Conservation (phyloP, 2,329 filamentous ascomycete genomes). For the Alternaria tenuissima region DNA sequence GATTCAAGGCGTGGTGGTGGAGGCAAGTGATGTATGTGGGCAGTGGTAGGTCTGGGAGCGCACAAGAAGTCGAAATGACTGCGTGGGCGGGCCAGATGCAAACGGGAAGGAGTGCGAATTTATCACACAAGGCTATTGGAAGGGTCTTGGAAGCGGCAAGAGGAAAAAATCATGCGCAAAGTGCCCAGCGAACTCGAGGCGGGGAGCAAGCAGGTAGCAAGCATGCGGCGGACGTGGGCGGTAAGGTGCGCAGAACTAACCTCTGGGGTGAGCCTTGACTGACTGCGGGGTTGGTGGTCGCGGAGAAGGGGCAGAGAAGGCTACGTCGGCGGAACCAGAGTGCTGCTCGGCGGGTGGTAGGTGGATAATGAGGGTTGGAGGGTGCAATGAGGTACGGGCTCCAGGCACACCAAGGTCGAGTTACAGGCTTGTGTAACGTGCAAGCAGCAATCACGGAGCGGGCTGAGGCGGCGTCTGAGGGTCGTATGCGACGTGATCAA, state of each 20-base stretch:
- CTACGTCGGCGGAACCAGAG: slow-evolving; percentile 12
- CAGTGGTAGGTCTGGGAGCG: slow-evolving; percentile 1
- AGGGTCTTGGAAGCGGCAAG: slow-evolving; percentile 6
- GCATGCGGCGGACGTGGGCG: slow-evolving; percentile 21
- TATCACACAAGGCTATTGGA: slow-evolving; percentile 6
- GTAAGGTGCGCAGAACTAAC: slow-evolving; percentile 35
- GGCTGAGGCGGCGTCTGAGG: slow-evolving; percentile 39
- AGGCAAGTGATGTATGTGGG: slow-evolving; percentile 7
- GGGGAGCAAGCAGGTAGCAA: slow-evolving; percentile 21
- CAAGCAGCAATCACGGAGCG: slow-evolving; percentile 29
- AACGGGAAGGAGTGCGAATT: slow-evolving; percentile 6
- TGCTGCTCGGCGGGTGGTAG: slow-evolving; percentile 19
- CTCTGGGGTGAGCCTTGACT: slow-evolving; percentile 27
- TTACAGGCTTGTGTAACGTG: slow-evolving; percentile 17
- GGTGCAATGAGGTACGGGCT: slow-evolving; percentile 26
- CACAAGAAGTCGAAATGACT: slow-evolving; percentile 9
- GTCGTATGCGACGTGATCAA: slow-evolving; percentile 31
- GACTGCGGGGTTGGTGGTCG: slow-evolving; percentile 18
- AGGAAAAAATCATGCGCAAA: slow-evolving; percentile 13
- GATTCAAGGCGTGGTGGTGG: slow-evolving; percentile 5
- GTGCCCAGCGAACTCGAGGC: slow-evolving; percentile 22
- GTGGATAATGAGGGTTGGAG: slow-evolving; percentile 21
- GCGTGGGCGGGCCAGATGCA: slow-evolving; percentile 4
- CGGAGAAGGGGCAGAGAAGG: slow-evolving; percentile 16
- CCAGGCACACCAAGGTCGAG: slow-evolving; percentile 39